These are phyloP conservation scores for Parathielavia hyrcaniae DNA, from an alignment of 495 filamentous ascomycete genomes.

Conservation along the genomic window DNA sequence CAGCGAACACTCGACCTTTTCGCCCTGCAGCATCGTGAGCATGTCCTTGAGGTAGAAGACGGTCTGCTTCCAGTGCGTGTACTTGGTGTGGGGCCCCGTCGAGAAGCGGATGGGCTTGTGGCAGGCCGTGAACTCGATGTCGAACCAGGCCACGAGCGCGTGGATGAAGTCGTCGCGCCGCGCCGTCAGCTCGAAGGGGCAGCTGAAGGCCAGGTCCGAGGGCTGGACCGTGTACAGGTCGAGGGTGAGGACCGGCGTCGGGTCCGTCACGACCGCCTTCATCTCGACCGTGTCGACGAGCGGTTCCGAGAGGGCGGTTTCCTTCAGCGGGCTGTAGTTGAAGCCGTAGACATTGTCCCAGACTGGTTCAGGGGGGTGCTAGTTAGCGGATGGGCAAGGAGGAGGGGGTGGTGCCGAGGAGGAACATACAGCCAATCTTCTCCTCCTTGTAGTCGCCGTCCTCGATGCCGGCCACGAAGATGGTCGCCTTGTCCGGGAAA, in stretches of 20 bases:
- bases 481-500: constrained; percentile 83
- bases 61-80: constrained; percentile 93
- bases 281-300: constrained; percentile 66
- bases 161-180: constrained; percentile 87
- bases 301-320: constrained; percentile 64
- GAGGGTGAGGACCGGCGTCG: constrained; percentile 57
- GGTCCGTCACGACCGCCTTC: constrained; percentile 71
- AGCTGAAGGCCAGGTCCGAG: constrained; percentile 59
- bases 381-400: constrained; percentile 19
- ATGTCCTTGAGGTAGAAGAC: constrained; percentile 84
- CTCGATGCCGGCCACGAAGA: constrained; percentile 77
- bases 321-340: constrained; percentile 64
- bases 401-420: not conserved
- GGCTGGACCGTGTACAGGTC: constrained; percentile 64
- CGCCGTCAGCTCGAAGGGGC: constrained; percentile 59
- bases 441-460: constrained; percentile 78
- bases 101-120: constrained; percentile 81
- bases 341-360: constrained; percentile 83
- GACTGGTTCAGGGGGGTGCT: constrained; percentile 43
- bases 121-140: constrained; percentile 95
- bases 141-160: constrained; percentile 95
- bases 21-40: constrained; percentile 73
- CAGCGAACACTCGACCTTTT: constrained; percentile 63
- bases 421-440: constrained; percentile 56
- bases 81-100: constrained; percentile 83